Evolutionary conservation across 1,139 yeast species (phyloP), one percentile per base, ranked within the genome.

Genomic region (Nakaseomyces uthaithaninus): DNA sequence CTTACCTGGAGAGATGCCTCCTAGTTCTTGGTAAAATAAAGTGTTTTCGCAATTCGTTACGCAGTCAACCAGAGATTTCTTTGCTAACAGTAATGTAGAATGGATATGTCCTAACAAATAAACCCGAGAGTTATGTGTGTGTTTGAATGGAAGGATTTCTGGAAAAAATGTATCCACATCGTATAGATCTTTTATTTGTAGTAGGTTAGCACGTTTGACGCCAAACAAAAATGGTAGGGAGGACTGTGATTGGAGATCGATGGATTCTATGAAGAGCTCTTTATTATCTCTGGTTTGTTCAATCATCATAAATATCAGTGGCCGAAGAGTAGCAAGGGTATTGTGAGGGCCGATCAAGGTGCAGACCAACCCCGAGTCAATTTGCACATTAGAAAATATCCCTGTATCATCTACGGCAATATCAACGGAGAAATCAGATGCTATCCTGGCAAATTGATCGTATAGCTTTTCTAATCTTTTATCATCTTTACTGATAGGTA

Each of bases 1-100:
- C 42, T 55, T 57, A 10, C 48, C 49, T 14, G 50, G 48, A 9
- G 59, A 50, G 7, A 54, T 27, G 30, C 45, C 48, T 3, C 40
- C 38, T 24, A 54, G 42, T 30, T 40, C 44, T 27, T 46, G 44
- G 23, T 49, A 51, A 31, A 40, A 51, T 5, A 48, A 25, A 11
- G 44, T 44, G 18, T 39, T 43, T 27, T 42, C 42, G 15, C 42
- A 46, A 3, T 40, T 36, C 8, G 40, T 37, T 12, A 45, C 15
- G 23, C 45, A 31, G 10, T 36, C 35, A 11, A 17, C 24, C 5
- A 50, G 27, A n/a, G 45, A 38, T 19, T 45, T 45, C 38, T 51
- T 49, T 4, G 54, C 53, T 20, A 46, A 39, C 28, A 44, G 37
- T 7, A 43, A 47, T 18, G 47, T 39, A 6, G 54, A 42, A 33